Evolutionary conservation across 192 early-diverging fungal species (phyloP).

Genomic region (Powellomyces hirtus): DNA sequence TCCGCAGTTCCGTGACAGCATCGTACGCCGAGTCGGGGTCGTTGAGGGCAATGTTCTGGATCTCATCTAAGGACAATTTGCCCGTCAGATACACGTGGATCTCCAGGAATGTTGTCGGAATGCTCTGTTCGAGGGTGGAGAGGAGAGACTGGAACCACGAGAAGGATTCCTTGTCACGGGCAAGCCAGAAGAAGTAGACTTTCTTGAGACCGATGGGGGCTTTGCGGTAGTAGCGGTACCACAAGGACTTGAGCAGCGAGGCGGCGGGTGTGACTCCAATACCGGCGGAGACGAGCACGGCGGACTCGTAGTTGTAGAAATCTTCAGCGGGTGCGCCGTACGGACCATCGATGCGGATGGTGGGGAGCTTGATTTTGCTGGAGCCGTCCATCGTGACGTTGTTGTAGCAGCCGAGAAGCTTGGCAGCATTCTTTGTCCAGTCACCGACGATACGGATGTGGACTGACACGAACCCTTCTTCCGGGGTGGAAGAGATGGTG

Average conservation of each 20-base stretch:
- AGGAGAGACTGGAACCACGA: constrained; percentile 83
- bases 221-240: constrained; percentile 47
- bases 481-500: constrained; percentile 77
- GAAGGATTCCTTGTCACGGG: constrained; percentile 69
- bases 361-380: constrained; percentile 17
- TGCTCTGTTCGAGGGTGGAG: constrained; percentile 60
- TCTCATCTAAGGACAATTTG: constrained; percentile 57
- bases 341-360: constrained; percentile 68
- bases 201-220: constrained; percentile 53
- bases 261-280: constrained; percentile 81
- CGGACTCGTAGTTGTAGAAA: constrained; percentile 72
- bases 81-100: constrained; percentile 55
- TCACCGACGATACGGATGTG: constrained; percentile 77
- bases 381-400: neutral
- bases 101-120: constrained; percentile 54
- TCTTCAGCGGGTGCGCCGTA: constrained; percentile 72
- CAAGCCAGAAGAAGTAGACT: constrained; percentile 79
- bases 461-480: constrained; percentile 72
- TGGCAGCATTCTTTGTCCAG: constrained; percentile 65
- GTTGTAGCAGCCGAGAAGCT: constrained; percentile 64
- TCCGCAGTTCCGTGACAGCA: constrained; percentile 66
- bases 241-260: constrained; percentile 70
- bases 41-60: constrained; percentile 61
- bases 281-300: constrained; percentile 73
- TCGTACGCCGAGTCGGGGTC: constrained; percentile 48